phyloP scores from a whole-genome alignment of 202 grass and related monocot genomes.

The Eragrostis tef region DNA sequence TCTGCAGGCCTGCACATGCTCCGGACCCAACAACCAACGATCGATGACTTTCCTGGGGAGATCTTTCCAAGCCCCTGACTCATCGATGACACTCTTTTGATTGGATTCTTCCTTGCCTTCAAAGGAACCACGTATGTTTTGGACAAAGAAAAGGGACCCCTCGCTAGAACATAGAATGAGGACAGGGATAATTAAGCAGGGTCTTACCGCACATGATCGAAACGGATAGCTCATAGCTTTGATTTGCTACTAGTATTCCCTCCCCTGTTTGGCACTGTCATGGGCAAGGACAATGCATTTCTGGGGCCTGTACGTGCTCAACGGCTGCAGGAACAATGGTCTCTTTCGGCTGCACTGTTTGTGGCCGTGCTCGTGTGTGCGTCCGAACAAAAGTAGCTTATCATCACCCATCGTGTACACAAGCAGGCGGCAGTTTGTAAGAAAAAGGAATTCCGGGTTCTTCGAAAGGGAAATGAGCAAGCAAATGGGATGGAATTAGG shows the following conservation, averaged over 20 bases:
- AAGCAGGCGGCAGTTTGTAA: not conserved
- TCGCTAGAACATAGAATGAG: not conserved
- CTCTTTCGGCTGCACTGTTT: constrained; percentile 22
- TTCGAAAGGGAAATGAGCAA: not conserved
- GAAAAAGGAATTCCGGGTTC: not conserved
- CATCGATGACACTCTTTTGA: constrained; percentile 15
- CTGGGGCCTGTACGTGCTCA: not conserved
- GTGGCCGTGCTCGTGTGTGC: not conserved
- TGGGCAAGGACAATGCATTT: not conserved
- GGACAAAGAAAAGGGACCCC: not conserved
- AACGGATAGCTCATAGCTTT: not conserved
- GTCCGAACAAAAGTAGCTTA: not conserved
- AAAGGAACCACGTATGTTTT: not conserved
- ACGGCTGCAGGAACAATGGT: not conserved
- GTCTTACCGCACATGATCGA: not conserved
- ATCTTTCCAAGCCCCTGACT: constrained; percentile 28
- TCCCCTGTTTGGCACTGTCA: not conserved
- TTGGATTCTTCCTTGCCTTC: constrained; percentile 29
- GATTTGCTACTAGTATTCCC: too few species aligned
- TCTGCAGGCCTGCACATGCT: not conserved
- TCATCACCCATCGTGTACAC: too few species aligned
- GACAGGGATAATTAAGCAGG: not conserved
- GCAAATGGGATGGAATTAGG: not conserved
- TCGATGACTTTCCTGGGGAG: not conserved
- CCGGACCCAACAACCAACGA: not conserved